Evolutionary conservation across 345 rosid genomes (phyloP), one percentile per base, ranked within the genome.

Genomic region (Draba incana): DNA sequence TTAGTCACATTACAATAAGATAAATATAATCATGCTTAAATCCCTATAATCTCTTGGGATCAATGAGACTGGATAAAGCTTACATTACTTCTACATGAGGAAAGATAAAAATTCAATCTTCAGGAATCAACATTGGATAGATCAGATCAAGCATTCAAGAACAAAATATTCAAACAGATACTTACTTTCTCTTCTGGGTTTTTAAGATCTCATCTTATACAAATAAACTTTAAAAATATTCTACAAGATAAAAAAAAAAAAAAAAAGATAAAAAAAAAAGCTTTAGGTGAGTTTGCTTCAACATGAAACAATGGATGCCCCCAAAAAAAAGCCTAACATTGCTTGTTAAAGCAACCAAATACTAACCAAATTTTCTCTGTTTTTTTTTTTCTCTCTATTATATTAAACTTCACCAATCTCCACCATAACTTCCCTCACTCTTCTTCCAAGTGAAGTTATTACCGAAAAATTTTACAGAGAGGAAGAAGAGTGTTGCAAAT

Each of bases 251-350:
- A 31, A 45, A 28, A 12, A 57, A 6, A 35, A 33, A 49, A 1
- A 28, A 24, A 68, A 58, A 75, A 58, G 81, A 71, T 57, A 76
- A 70, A 28, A 77, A 57, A 70, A 77, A 62, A 77, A 48, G 72
- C 62, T 66, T 50, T 67, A 61, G 59, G 50, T 59, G 56, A 78
- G 80, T 75, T 89, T 92, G 90, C 98, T 89, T 92, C 90, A 53
- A 47, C 43, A 64, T 85, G 81, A 89, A 89, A 87, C 92, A 87
- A 87, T 79, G 86, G 93, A 87, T 88, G 63, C 90, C 85, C 81
- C 81, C 2, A 42, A 42, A 45, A 69, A 80, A 83, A 83, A 75
- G 81, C 65, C 71, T 70, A 79, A 69, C 72, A 62, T 77, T 70
- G 71, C 84, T 83, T 78, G 73, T 72, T 79, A 77, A 84, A 86